Percentiles rank a stretch among this genome's conserved stretches.
These are phyloP conservation scores for Mortierella alpina DNA, from an alignment of 192 early-diverging fungal genomes.

Conservation along the genomic window DNA sequence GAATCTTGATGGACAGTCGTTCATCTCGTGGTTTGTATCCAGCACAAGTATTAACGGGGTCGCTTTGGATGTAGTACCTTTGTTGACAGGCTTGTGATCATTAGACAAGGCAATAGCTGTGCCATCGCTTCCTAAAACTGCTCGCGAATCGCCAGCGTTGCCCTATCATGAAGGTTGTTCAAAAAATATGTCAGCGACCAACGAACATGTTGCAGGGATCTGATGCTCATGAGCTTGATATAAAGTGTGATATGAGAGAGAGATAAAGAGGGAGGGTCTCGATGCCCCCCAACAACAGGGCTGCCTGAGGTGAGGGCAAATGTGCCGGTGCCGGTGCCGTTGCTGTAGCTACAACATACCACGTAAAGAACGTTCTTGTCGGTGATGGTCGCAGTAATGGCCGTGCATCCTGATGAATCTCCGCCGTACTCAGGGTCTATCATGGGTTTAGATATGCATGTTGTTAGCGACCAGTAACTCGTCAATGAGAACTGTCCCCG, in stretches of 20 bases:
- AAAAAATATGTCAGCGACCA: too few relatives aligned
- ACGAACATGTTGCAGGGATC: too few relatives aligned
- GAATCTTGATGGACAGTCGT: too few relatives aligned
- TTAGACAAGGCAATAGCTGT: slow-evolving; percentile 78
- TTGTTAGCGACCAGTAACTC: neutral
- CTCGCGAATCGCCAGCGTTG: slow-evolving; percentile 97
- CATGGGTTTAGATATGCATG: neutral
- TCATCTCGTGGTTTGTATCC: too few relatives aligned
- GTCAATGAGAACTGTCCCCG: neutral
- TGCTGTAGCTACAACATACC: slow-evolving; percentile 45
- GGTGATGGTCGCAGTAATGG: slow-evolving; percentile 86
- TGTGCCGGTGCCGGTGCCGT: too few relatives aligned
- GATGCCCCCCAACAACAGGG: too few relatives aligned
- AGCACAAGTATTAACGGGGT: too few relatives aligned
- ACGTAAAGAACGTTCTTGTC: slow-evolving; percentile 84
- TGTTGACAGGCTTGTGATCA: slow-evolving; percentile 96
- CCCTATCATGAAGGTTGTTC: slow-evolving; percentile 49
- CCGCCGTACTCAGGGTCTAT: slow-evolving; percentile 77
- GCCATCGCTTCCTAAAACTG: slow-evolving; percentile 84
- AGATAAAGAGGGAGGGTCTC: too few relatives aligned
- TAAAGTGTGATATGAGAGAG: too few relatives aligned
- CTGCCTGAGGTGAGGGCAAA: too few relatives aligned
- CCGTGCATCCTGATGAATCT: slow-evolving; percentile 98
- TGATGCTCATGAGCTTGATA: too few relatives aligned
- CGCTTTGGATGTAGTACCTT: slow-evolving; percentile 36